These are phyloP conservation scores for Petunia secreta DNA, from an alignment of 257 asterid genomes.

Conservation along the genomic window DNA sequence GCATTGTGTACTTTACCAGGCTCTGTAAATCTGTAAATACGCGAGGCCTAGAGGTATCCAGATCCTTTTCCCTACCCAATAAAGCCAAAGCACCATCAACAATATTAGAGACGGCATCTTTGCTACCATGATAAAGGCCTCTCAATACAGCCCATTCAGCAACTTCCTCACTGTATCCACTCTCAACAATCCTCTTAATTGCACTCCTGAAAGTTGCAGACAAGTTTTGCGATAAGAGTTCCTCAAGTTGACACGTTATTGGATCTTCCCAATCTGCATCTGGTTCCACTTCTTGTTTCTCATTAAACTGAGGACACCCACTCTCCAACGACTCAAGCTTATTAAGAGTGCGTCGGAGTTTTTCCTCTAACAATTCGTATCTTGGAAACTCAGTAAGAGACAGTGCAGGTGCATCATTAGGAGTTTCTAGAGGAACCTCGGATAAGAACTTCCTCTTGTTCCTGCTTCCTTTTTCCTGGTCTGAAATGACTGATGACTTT, in stretches of 20 bases:
- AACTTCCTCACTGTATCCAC: conserved; percentile 57
- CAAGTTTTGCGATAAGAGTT: conserved; percentile 50
- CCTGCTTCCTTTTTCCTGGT: conserved; percentile 50
- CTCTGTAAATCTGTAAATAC: conserved; percentile 53
- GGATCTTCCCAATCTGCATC: conserved; percentile 69
- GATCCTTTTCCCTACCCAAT: conserved; percentile 48
- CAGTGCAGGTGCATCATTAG: conserved; percentile 34
- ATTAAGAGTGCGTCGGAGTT: conserved; percentile 31
- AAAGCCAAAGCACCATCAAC: conserved; percentile 68
- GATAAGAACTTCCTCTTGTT: conserved; percentile 68
- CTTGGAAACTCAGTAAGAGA: conserved; percentile 60
- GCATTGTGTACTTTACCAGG: conserved; percentile 62
- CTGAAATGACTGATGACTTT: conserved; percentile 28
- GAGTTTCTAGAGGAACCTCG: conserved; percentile 41
- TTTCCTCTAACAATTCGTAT: conserved; percentile 57
- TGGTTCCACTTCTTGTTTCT: conserved; percentile 39
- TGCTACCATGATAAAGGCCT: conserved; percentile 63
- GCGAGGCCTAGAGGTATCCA: conserved; percentile 34
- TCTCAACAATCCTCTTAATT: conserved; percentile 54
- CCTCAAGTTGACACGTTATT: conserved; percentile 53
- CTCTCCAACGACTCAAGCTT: conserved; percentile 43
- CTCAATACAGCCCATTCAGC: conserved; percentile 71
- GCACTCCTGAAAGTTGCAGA: conserved; percentile 49
- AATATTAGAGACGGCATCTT: conserved; percentile 63
- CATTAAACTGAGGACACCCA: conserved; percentile 30